Evolutionary conservation across 768 basidiomycete species (phyloP).

Genomic region (Lactarius sp.): DNA sequence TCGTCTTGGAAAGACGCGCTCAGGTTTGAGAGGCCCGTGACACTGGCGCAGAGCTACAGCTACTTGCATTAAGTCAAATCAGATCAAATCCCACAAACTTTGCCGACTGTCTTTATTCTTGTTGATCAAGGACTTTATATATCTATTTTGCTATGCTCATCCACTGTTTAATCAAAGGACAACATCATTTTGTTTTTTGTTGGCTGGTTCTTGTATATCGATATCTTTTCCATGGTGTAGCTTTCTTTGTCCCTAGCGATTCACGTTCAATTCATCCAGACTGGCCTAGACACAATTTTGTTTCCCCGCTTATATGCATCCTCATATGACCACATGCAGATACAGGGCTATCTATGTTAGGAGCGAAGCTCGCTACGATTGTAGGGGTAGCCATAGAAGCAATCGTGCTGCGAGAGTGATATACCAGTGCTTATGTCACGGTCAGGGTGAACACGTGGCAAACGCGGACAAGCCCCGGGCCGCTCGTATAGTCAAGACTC

Average conservation of each 20-base stretch:
- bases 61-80: neutral
- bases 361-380: too few relatives aligned
- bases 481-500: too few relatives aligned
- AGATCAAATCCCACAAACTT: neutral
- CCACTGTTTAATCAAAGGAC: neutral
- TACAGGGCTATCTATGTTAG: too few relatives aligned
- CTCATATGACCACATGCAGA: too few relatives aligned
- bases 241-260: neutral
- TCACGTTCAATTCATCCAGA: neutral
- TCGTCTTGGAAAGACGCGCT: constrained; percentile 10
- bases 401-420: too few relatives aligned
- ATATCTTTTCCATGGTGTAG: neutral
- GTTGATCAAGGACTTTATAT: neutral
- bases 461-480: too few relatives aligned
- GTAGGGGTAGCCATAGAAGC: too few relatives aligned
- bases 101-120: neutral
- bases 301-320: too few relatives aligned
- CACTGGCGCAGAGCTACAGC: neutral
- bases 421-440: too few relatives aligned
- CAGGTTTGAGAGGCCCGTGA: neutral
- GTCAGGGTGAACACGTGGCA: too few relatives aligned
- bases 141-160: neutral
- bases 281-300: too few relatives aligned
- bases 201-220: neutral
- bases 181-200: neutral